Evolutionary conservation across 495 filamentous ascomycete species (phyloP).

Genomic region (Delitschia confertaspora): DNA sequence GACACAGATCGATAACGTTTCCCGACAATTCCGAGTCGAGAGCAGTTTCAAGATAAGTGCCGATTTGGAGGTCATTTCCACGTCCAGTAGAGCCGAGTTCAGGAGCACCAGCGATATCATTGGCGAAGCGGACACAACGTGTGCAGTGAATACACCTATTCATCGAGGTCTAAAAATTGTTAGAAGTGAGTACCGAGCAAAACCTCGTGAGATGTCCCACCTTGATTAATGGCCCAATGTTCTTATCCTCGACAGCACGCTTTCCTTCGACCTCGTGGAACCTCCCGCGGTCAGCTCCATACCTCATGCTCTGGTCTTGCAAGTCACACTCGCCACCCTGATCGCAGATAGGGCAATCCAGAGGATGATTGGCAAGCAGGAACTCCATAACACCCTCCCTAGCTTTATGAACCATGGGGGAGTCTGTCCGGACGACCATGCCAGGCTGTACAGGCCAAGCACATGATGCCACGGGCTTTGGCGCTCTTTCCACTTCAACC

Average conservation of each 20-base stretch:
- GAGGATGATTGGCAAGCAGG: slow-evolving; percentile 88
- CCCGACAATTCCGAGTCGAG: slow-evolving; percentile 90
- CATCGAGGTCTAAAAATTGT: slow-evolving; percentile 69
- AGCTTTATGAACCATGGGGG: slow-evolving; percentile 90
- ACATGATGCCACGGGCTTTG: slow-evolving; percentile 96
- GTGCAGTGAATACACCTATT: slow-evolving; percentile 99
- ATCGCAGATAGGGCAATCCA: slow-evolving; percentile 96
- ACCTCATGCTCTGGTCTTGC: slow-evolving; percentile 98
- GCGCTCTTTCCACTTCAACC: slow-evolving; percentile 90
- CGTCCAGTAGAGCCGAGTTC: slow-evolving; percentile 90
- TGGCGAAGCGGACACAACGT: slow-evolving; percentile 92
- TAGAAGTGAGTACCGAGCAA: slow-evolving; percentile 1
- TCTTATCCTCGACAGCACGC: slow-evolving; percentile 97
- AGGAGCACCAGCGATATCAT: slow-evolving; percentile 90
- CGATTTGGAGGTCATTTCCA: slow-evolving; percentile 95
- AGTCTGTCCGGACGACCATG: slow-evolving; percentile 98
- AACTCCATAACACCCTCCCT: slow-evolving; percentile 99
- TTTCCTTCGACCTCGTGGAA: slow-evolving; percentile 95
- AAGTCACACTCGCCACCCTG: slow-evolving; percentile 98
- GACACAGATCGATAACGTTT: slow-evolving; percentile 96
- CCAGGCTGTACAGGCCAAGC: slow-evolving; percentile 97
- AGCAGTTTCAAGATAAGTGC: slow-evolving; percentile 88
- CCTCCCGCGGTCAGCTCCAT: slow-evolving; percentile 88
- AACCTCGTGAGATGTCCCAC: slow-evolving; percentile 22
- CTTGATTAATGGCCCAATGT: slow-evolving; percentile 96